Percentiles rank a stretch among this genome's conserved stretches.
Evolutionary conservation across 768 basidiomycete genomes (phyloP).

Genomic region (Gautieria morchelliformis): DNA sequence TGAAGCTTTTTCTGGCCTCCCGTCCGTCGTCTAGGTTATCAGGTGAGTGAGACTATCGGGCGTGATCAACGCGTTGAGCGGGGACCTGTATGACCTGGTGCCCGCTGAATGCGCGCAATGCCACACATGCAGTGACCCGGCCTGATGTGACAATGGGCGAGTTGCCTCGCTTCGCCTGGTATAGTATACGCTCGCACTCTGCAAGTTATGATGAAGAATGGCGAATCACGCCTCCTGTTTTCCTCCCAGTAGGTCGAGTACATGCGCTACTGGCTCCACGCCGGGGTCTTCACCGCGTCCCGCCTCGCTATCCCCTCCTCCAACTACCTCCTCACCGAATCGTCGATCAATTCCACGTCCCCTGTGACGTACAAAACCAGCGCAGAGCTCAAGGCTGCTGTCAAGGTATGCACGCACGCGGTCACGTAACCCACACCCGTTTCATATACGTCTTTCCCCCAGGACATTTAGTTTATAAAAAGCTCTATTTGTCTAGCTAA

Average conservation of each 20-base stretch:
- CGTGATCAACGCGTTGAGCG: conserved; percentile 61
- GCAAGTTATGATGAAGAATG: conserved; percentile 56
- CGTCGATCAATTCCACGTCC: conserved; percentile 47
- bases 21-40: conserved; percentile 34
- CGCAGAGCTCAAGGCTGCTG: conserved; percentile 42
- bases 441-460: background rate
- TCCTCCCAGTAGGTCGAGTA: conserved; percentile 83
- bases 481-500: conserved; percentile 50
- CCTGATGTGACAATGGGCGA: conserved; percentile 61
- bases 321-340: conserved; percentile 58
- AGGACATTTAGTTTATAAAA: conserved; percentile 76
- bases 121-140: conserved; percentile 50
- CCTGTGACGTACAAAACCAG: conserved; percentile 48
- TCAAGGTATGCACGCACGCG: conserved; percentile 37
- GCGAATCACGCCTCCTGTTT: conserved; percentile 72
- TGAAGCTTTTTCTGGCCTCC: background rate
- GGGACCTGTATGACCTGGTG: conserved; percentile 62
- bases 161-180: conserved; percentile 8
- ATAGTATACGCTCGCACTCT: background rate
- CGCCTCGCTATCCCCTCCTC: conserved; percentile 69
- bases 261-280: conserved; percentile 73
- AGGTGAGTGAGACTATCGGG: conserved; percentile 44
- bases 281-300: conserved; percentile 53
- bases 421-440: too few relatives aligned
- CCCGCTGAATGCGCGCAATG: conserved; percentile 45